Conservation (phyloP, 805 yeast genomes). For the Pichia exigua region DNA sequence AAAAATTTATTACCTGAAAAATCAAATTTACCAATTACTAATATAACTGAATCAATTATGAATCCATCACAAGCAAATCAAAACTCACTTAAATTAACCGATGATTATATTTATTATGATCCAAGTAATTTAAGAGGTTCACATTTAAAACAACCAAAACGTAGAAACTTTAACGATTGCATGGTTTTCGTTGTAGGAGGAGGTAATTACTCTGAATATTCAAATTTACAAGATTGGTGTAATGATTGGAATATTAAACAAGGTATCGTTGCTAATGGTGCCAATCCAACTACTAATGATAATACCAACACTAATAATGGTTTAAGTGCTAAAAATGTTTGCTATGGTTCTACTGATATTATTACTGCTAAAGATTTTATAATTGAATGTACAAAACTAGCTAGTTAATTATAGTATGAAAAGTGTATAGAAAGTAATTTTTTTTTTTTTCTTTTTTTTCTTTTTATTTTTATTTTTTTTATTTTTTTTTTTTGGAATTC, state of each 20-base stretch:
- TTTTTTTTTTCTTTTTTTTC: too few species aligned
- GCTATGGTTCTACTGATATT: conserved; percentile 82
- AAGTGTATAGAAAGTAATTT: not conserved
- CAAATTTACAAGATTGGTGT: conserved; percentile 86
- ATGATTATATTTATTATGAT: conserved; percentile 84
- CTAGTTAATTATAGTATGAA: not conserved
- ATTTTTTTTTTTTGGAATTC: too few species aligned
- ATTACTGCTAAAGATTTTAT: conserved; percentile 64
- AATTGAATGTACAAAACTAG: conserved; percentile 53
- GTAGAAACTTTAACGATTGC: conserved; percentile 73
- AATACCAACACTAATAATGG: not conserved
- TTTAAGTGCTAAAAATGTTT: conserved; percentile 42
- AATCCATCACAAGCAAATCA: conserved; percentile 64
- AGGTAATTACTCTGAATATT: conserved; percentile 90
- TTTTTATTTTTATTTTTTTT: too few species aligned
- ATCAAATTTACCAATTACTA: conserved; percentile 81
- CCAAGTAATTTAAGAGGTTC: conserved; percentile 84
- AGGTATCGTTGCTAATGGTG: conserved; percentile 10
- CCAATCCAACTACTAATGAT: conserved; percentile 9
- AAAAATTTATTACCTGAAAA: conserved; percentile 83
- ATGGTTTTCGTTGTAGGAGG: conserved; percentile 94
- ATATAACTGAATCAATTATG: conserved; percentile 85
- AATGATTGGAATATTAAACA: conserved; percentile 20
- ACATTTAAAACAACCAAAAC: conserved; percentile 79
- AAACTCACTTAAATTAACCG: conserved; percentile 65